Conservation (phyloP, 2,329 filamentous ascomycete genomes). For the Fusarium mundagurra region DNA sequence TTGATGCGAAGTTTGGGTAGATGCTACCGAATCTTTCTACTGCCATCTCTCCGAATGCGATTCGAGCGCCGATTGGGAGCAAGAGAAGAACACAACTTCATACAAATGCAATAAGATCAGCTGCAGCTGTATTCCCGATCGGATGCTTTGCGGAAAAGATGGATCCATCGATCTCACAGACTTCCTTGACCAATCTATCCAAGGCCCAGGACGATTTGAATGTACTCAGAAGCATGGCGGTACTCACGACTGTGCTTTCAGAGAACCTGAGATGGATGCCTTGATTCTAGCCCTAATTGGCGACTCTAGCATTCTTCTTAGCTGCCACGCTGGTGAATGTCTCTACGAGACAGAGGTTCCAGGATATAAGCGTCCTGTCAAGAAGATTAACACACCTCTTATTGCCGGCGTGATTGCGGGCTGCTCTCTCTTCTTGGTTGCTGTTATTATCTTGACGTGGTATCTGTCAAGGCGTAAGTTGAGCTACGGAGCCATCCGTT, state of each 20-base stretch:
- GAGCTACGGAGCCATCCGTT: slow-evolving; percentile 76
- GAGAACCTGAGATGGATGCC: slow-evolving; percentile 91
- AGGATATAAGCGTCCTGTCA: slow-evolving; percentile 87
- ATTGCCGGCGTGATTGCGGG: slow-evolving; percentile 94
- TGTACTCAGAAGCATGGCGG: slow-evolving; percentile 74
- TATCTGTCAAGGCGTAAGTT: slow-evolving; percentile 82
- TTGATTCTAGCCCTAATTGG: slow-evolving; percentile 91
- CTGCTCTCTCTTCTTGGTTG: slow-evolving; percentile 87
- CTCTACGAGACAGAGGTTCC: slow-evolving; percentile 92
- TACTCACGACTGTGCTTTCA: slow-evolving; percentile 78
- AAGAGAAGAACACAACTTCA: slow-evolving; percentile 79
- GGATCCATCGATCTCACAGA: slow-evolving; percentile 93
- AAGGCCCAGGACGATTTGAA: slow-evolving; percentile 86
- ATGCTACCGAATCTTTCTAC: slow-evolving; percentile 93
- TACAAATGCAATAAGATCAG: slow-evolving; percentile 87
- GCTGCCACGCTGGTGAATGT: slow-evolving; percentile 89
- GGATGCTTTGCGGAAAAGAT: slow-evolving; percentile 92
- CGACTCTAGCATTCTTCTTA: slow-evolving; percentile 85
- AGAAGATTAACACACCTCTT: slow-evolving; percentile 95
- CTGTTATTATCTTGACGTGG: slow-evolving; percentile 84
- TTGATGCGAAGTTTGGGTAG: slow-evolving; percentile 83
- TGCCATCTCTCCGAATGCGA: slow-evolving; percentile 86
- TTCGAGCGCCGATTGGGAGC: slow-evolving; percentile 74
- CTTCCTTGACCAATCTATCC: slow-evolving; percentile 84
- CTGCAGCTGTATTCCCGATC: slow-evolving; percentile 87